Conservation (phyloP, 1,284 basidiomycete species). For the Fomes fomentarius region DNA sequence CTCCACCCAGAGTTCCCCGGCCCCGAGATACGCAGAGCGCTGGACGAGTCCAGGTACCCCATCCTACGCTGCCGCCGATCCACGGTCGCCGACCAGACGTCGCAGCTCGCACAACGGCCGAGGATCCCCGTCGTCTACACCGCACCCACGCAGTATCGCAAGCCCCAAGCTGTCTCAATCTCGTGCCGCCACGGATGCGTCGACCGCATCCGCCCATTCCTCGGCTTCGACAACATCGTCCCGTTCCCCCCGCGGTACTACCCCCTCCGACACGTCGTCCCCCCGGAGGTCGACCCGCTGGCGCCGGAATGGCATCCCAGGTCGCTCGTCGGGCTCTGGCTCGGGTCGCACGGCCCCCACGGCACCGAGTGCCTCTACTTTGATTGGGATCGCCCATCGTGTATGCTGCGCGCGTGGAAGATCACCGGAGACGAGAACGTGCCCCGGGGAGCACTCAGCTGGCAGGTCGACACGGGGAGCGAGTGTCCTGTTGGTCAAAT, state of each 20-base stretch:
- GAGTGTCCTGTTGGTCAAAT: neutral
- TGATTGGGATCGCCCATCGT: slow-evolving; percentile 10
- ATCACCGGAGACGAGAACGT: slow-evolving; percentile 34
- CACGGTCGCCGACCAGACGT: slow-evolving; percentile 7
- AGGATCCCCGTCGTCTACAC: slow-evolving; percentile 20
- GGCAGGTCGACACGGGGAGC: slow-evolving; percentile 13
- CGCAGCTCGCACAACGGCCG: neutral
- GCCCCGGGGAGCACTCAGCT: slow-evolving; percentile 31
- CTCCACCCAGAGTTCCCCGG: slow-evolving; percentile 22
- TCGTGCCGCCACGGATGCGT: slow-evolving; percentile 18
- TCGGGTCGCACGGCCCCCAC: slow-evolving; percentile 30
- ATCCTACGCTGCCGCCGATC: neutral
- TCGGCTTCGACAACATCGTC: slow-evolving; percentile 21
- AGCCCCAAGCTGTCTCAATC: slow-evolving; percentile 20
- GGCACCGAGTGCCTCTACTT: slow-evolving; percentile 32
- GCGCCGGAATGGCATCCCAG: slow-evolving; percentile 21
- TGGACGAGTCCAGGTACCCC: slow-evolving; percentile 18
- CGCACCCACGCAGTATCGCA: slow-evolving; percentile 9
- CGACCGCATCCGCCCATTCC: slow-evolving; percentile 15
- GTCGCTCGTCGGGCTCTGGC: slow-evolving; percentile 31
- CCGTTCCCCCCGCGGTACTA: slow-evolving; percentile 28
- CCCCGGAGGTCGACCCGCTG: slow-evolving; percentile 6
- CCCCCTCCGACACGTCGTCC: slow-evolving; percentile 22
- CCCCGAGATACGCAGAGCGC: slow-evolving; percentile 6
- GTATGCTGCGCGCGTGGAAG: slow-evolving; percentile 28